Base-by-base conservation (phyloP, 306 rosid species). In the Acmispon strigosus region DNA sequence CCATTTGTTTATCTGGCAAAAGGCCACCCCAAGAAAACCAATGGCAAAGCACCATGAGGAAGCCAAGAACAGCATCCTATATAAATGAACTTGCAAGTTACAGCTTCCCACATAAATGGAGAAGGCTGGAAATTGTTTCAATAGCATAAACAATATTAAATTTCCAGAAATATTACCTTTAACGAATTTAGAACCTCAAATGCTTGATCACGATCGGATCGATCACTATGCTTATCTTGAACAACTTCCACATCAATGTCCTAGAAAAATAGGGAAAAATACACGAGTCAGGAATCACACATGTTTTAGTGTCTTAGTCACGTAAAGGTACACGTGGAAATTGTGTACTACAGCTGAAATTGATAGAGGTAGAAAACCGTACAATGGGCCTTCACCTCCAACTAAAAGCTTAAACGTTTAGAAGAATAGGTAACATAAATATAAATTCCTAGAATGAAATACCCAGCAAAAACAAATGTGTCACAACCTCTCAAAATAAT, bases 181-280 rank as follows among this genome's bases (percentile, higher is more conserved):
- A 94, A 74, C 24, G 87, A 81, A 77, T 70, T 76, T 41, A 94
- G 87, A 79, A 85, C 69, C 68, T 60, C 78, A 71, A 86, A 91
- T 34, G 69, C 24, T 66, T 77, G 77, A n/a, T 80, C 83, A 10
- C 76, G 83, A 75, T 73, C 74, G 68, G 74, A 72, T 59, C 76
- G 81, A 29, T 85, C 85, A 68, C 56, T 79, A 55, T 84, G 92
- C 76, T 78, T 83, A 79, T 81, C 81, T 74, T 63, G 82, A 66
- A 81, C 63, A 49, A 82, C 86, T 76, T 66, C 86, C 69, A 79
- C 78, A 55, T 84, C 96, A 49, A 73, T 41, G 10, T 91, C 99
- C 99, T 94, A 80, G 36, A 74, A 73, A 66, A 15, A 39, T 15
- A 36, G 22, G 41, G n/a, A 65, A 53, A 36, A 59, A 45, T 19